Evolutionary conservation across 306 rosid species (phyloP), one percentile per base, ranked within the genome.

Genomic region (Crotalaria pallida): DNA sequence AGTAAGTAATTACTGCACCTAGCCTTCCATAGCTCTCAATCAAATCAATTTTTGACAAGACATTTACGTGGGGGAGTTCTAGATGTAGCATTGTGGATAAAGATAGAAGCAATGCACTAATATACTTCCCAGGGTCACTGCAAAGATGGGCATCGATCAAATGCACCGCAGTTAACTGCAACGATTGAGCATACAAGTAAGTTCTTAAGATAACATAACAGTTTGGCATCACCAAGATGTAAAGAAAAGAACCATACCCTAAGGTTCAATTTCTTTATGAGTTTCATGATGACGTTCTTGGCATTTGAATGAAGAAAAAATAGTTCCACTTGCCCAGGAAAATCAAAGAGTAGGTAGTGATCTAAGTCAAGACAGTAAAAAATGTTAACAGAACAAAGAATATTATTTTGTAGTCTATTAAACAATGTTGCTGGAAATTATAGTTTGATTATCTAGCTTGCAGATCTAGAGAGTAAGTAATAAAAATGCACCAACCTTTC

Each of bases 291-390:
- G 60, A 88, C 90, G 10, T 58, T 83, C 84, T 88, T 94, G 80
- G 96, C 95, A 58, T 80, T 94, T 67, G 97, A 81, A 76, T 94
- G 92, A 77, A 94, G 92, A 41, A 85, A 85, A 83, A 94, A 94
- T 8, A 94, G 83, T 78, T 94, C 97, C 58, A 90, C 98, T 84
- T 94, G 98, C 38, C 97, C 97, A 10, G 98, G 98, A 75, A 94
- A 91, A 84, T 94, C 98, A 85, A 94, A 94, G 70, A 94, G 98
- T 59, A 94, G 79, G 81, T 94, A 94, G 68, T 85, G 97, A 94
- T 90, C 98, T 94, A n/a, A n/a, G 91, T 84, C 84, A 82, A 72
- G 57, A 49, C 17, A 33, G 15, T 51, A 31, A 3, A 75, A 36
- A 17, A 33, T 49, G 16, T 61, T 45, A 43, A 60, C 60, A n/a